Evolutionary conservation across 176 grass and related monocot genomes (phyloP).

Genomic region (Bothriochloa decipiens): DNA sequence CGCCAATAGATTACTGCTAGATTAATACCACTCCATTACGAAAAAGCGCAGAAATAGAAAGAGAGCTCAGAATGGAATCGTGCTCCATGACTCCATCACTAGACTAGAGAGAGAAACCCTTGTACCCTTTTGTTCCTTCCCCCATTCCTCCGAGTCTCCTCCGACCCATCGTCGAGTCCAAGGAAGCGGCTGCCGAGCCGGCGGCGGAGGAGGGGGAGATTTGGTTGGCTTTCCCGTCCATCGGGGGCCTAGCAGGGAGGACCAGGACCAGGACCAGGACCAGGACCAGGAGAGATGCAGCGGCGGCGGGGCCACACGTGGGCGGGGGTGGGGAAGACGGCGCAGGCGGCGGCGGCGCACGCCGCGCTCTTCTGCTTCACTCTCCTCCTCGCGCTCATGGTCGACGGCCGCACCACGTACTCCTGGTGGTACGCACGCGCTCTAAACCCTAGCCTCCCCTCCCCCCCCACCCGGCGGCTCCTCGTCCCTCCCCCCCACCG

Average conservation of each 20-base stretch:
- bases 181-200: too few relatives aligned
- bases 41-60: background rate
- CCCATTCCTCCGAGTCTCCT: background rate
- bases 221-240: background rate
- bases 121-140: background rate
- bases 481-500: background rate
- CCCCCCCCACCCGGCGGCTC: background rate
- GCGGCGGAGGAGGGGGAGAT: background rate
- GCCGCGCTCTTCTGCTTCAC: conserved; percentile 89
- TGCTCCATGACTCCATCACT: conserved; percentile 27
- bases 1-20: too few relatives aligned
- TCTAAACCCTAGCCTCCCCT: conserved; percentile 48
- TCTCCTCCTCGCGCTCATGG: conserved; percentile 68
- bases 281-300: conserved; percentile 51
- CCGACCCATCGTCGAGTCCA: conserved; percentile 14
- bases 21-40: too few relatives aligned
- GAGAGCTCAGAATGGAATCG: conserved; percentile 13
- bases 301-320: conserved; percentile 78
- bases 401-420: conserved; percentile 64
- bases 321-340: conserved; percentile 84
- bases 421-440: conserved; percentile 85
- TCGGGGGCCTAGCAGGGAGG: background rate
- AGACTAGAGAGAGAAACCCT: conserved; percentile 25
- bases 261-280: too few relatives aligned
- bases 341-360: conserved; percentile 84